Conservation (phyloP, 371 early-diverging fungal genomes). For the Haplosporangium sp. region DNA sequence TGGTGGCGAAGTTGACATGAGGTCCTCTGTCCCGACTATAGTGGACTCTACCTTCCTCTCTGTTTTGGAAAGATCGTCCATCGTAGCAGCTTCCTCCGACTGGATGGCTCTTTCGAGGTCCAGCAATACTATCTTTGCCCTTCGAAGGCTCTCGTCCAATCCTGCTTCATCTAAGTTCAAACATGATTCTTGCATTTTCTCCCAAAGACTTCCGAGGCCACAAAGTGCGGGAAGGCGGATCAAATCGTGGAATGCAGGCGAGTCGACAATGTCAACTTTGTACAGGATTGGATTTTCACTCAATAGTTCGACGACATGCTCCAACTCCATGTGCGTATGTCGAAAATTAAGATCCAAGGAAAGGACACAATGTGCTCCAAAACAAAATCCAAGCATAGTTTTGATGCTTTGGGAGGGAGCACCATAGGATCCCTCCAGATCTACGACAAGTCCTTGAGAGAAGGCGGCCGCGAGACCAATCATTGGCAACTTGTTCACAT, state of each 20-base stretch:
- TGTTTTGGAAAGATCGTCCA: not conserved
- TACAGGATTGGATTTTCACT: slow-evolving; percentile 43
- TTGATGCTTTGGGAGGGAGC: slow-evolving; percentile 49
- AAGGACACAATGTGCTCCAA: slow-evolving; percentile 46
- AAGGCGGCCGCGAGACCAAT: slow-evolving; percentile 51
- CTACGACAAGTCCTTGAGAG: slow-evolving; percentile 48
- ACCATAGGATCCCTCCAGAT: slow-evolving; percentile 52
- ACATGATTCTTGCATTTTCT: slow-evolving; percentile 36
- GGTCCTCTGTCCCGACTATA: not conserved
- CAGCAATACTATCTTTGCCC: slow-evolving; percentile 9
- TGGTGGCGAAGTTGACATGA: not conserved
- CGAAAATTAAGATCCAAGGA: slow-evolving; percentile 41
- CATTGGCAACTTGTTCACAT: slow-evolving; percentile 53
- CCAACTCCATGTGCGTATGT: slow-evolving; percentile 53
- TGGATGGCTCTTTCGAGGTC: slow-evolving; percentile 17
- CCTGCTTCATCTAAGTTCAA: slow-evolving; percentile 31
- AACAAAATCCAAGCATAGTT: slow-evolving; percentile 50
- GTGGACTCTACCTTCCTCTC: not conserved
- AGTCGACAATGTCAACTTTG: slow-evolving; percentile 47
- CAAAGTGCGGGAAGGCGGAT: slow-evolving; percentile 41
- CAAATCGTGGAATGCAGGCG: slow-evolving; percentile 45
- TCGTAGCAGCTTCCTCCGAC: slow-evolving; percentile 11
- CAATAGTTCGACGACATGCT: slow-evolving; percentile 43
- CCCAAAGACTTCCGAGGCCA: slow-evolving; percentile 27
- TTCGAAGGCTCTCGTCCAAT: slow-evolving; percentile 6